phyloP scores from a whole-genome alignment of 495 filamentous ascomycete genomes.

The Neurospora discreta region DNA sequence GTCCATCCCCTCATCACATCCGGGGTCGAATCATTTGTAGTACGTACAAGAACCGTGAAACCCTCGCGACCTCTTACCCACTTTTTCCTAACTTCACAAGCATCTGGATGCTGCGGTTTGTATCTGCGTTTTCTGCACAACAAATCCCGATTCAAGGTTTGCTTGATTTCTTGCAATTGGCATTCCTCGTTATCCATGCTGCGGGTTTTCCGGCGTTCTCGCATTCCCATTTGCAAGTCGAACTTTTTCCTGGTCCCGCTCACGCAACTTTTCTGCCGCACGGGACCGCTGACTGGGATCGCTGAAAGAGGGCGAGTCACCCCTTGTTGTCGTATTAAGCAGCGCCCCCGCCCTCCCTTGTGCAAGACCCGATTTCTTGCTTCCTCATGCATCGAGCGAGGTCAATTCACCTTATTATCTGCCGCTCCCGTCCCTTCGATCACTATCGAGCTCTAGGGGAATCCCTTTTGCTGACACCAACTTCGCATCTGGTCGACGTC shows the following conservation, averaged over 20 bases:
- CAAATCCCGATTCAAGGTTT: not conserved
- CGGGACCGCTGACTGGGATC: not conserved
- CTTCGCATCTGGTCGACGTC: not conserved
- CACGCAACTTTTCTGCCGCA: not conserved
- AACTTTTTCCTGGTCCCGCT: not conserved
- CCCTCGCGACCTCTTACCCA: conserved; percentile 7
- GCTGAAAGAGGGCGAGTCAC: not conserved
- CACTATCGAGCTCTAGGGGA: not conserved
- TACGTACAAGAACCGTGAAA: too few relatives aligned
- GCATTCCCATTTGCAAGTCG: not conserved
- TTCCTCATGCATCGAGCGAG: not conserved
- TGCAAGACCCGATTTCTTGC: not conserved
- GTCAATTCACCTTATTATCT: not conserved
- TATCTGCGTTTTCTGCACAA: not conserved
- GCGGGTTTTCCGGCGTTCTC: not conserved
- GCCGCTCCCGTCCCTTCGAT: not conserved
- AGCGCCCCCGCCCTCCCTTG: not conserved
- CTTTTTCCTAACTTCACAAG: conserved; percentile 8
- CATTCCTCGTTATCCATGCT: not conserved
- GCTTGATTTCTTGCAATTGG: not conserved
- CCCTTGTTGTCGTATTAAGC: not conserved
- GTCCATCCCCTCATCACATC: conserved; percentile 7
- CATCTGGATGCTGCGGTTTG: conserved; percentile 1
- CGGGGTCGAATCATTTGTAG: conserved; percentile 20
- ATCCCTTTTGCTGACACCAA: not conserved